Evolutionary conservation across 164 flowering plant genomes (phyloP).

Genomic region (Taxillus chinensis): DNA sequence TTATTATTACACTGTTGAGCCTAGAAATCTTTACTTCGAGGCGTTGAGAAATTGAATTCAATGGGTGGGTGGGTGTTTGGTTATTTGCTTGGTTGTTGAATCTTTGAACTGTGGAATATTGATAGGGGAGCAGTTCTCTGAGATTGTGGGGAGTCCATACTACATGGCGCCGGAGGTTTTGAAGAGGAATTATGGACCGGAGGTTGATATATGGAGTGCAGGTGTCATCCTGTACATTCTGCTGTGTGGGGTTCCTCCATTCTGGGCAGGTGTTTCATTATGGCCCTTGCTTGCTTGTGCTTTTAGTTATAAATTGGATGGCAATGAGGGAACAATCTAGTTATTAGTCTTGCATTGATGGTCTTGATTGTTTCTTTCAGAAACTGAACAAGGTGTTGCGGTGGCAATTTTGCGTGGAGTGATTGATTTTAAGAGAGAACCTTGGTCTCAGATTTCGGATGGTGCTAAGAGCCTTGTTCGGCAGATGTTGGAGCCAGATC

Average conservation of each 20-base stretch:
- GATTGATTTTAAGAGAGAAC: conserved; percentile 95
- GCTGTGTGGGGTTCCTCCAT: conserved; percentile 89
- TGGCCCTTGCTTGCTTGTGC: not conserved
- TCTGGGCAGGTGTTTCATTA: conserved; percentile 64
- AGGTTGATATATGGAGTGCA: conserved; percentile 85
- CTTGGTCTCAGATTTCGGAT: conserved; percentile 94
- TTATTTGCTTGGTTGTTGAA: not conserved
- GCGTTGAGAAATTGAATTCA: not conserved
- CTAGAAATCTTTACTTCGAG: no score
- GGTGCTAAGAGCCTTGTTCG: conserved; percentile 81
- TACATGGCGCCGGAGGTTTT: conserved; percentile 99
- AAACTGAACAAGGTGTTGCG: conserved; percentile 95
- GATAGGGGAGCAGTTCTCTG: conserved; percentile 57
- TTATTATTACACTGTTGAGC: not conserved
- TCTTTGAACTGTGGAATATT: not conserved
- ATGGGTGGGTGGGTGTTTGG: no score
- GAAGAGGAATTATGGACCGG: conserved; percentile 87
- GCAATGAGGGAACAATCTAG: no score
- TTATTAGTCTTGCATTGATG: not conserved
- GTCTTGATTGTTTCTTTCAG: conserved; percentile 24
- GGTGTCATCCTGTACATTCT: conserved; percentile 79
- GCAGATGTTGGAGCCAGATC: conserved; percentile 88
- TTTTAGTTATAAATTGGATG: not conserved
- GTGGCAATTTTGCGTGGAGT: conserved; percentile 74
- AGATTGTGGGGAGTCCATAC: conserved; percentile 98